Percentiles rank a stretch among this genome's conserved stretches.
Conservation (phyloP, 306 rosid genomes). For the Cercis canadensis region DNA sequence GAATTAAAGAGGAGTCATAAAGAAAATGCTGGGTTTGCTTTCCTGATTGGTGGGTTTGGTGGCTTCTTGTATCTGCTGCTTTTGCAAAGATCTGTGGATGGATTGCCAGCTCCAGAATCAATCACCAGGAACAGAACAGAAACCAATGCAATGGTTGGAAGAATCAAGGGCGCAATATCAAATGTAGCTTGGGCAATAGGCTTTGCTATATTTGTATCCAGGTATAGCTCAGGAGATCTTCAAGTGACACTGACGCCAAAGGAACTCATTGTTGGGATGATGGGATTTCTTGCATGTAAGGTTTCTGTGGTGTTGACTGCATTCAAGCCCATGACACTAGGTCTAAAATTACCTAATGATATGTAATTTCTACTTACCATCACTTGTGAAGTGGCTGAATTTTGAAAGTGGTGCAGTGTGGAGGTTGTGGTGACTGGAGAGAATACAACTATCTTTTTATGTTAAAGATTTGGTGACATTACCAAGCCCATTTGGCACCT, state of each 20-base stretch:
- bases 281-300: slow-evolving; percentile 84
- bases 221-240: slow-evolving; percentile 59
- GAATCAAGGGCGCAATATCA: slow-evolving; percentile 60
- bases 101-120: slow-evolving; percentile 65
- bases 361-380: slow-evolving; percentile 8
- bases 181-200: slow-evolving; percentile 64
- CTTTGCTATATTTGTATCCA: slow-evolving; percentile 48
- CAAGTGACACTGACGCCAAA: slow-evolving; percentile 55
- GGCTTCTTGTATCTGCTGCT: slow-evolving; percentile 87
- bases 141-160: slow-evolving; percentile 44
- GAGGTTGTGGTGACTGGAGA: too few relatives aligned
- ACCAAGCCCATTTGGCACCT: too few relatives aligned
- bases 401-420: too few relatives aligned
- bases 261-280: slow-evolving; percentile 74
- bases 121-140: slow-evolving; percentile 31
- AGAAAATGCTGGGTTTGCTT: slow-evolving; percentile 63
- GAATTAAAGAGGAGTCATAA: too few relatives aligned
- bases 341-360: slow-evolving; percentile 54
- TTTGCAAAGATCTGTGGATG: slow-evolving; percentile 88
- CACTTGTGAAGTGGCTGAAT: too few relatives aligned
- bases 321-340: slow-evolving; percentile 63
- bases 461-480: too few relatives aligned
- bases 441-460: too few relatives aligned
- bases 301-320: slow-evolving; percentile 85
- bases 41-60: slow-evolving; percentile 77